A percentile compares a stretch with the other conserved stretches of the same genome.
These are phyloP conservation scores for Papiliotrema nemorosa DNA, from an alignment of 1,284 basidiomycete genomes.

Conservation along the genomic window DNA sequence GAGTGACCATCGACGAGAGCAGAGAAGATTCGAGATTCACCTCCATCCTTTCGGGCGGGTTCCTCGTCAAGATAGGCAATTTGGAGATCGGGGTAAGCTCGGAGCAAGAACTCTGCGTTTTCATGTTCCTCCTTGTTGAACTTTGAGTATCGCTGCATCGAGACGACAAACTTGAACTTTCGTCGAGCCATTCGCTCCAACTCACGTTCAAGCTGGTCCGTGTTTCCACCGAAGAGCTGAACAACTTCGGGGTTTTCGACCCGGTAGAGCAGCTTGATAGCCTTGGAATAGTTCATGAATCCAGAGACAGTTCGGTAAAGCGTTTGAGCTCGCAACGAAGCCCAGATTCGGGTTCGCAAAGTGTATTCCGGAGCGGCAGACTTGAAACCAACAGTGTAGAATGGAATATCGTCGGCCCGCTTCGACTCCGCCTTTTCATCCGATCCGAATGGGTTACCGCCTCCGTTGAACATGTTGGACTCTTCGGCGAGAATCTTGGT, in stretches of 20 bases:
- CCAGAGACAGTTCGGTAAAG: conserved; percentile 98
- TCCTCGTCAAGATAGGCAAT: conserved; percentile 99
- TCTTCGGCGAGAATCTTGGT: conserved; percentile 99
- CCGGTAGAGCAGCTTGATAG: conserved; percentile 98
- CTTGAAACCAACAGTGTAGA: conserved; percentile 99
- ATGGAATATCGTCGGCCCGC: conserved; percentile 91
- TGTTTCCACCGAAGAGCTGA: conserved; percentile 94
- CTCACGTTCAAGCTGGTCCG: conserved; percentile 93
- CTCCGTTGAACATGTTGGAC: conserved; percentile 76
- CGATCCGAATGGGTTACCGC: conserved; percentile 62
- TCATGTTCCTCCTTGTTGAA: conserved; percentile 99
- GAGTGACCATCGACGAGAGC: conserved; percentile 96
- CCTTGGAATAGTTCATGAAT: conserved; percentile 99
- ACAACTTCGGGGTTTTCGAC: conserved; percentile 99
- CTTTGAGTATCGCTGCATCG: conserved; percentile 99
- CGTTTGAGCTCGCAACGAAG: conserved; percentile 95
- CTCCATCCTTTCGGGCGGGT: conserved; percentile 85
- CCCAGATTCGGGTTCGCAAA: conserved; percentile 97
- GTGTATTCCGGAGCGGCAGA: conserved; percentile 98
- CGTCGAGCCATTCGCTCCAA: conserved; percentile 94
- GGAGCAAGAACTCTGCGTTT: conserved; percentile 95
- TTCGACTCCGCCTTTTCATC: conserved; percentile 79
- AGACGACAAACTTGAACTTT: conserved; percentile 99
- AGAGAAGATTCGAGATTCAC: conserved; percentile 92
- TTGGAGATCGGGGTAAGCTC: conserved; percentile 98